Conservation (phyloP, 805 yeast genomes). For the Saturnispora hagleri region DNA sequence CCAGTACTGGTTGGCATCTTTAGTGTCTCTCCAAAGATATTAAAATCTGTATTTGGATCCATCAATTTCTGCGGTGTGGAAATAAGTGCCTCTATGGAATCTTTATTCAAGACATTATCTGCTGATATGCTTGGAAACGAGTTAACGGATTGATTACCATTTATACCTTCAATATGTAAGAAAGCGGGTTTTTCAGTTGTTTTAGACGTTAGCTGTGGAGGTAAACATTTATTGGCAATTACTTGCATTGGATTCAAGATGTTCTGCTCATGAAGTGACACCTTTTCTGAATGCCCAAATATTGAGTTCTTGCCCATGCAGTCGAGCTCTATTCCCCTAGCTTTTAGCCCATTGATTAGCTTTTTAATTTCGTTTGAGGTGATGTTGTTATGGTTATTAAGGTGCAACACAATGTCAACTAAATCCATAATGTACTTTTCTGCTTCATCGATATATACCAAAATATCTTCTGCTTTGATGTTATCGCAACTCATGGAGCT, state of each 20-base stretch:
- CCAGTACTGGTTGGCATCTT: not conserved
- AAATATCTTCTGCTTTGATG: slow-evolving; percentile 3
- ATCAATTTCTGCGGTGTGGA: not conserved
- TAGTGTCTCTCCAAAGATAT: not conserved
- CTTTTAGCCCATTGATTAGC: not conserved
- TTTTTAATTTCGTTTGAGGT: not conserved
- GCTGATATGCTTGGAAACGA: not conserved
- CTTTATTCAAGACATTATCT: not conserved
- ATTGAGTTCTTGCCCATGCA: not conserved
- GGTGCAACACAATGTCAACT: not conserved
- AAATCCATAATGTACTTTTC: slow-evolving; percentile 6
- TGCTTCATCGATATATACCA: slow-evolving; percentile 6
- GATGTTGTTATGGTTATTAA: not conserved
- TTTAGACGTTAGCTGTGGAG: not conserved
- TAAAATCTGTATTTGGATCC: not conserved
- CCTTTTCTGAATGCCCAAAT: slow-evolving; percentile 1
- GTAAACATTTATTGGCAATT: not conserved
- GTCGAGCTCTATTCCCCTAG: slow-evolving; percentile 3
- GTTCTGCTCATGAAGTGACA: not conserved
- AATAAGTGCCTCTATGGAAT: not conserved
- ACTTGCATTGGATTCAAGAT: not conserved
- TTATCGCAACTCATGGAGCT: not conserved
- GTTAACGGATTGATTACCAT: not conserved
- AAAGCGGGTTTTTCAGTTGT: not conserved
- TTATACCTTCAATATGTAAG: not conserved